Percentiles rank a stretch among this genome's conserved stretches.
Conservation (phyloP, 2,329 filamentous ascomycete genomes). For the Stachybotrys chartarum region DNA sequence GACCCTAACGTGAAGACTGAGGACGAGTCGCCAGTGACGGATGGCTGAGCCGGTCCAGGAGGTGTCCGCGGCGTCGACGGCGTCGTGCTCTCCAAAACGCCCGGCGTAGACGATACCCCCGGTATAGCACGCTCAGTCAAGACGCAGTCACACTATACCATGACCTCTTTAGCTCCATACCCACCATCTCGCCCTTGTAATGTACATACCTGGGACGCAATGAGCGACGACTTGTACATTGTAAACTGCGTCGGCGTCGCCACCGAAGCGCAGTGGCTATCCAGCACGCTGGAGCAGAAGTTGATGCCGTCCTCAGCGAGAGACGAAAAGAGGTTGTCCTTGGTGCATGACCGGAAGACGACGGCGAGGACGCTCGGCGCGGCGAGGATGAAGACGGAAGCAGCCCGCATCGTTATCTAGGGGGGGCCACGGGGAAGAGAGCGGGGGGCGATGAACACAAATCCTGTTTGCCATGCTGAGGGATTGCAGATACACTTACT, state of each 20-base stretch:
- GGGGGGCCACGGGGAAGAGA: neutral
- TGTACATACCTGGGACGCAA: constrained; percentile 23
- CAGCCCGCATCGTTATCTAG: neutral
- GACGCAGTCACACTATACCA: constrained; percentile 18
- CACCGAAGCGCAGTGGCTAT: constrained; percentile 8
- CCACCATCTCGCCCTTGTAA: neutral
- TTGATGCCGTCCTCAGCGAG: constrained; percentile 14
- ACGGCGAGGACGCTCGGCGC: neutral
- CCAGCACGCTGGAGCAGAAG: constrained; percentile 22
- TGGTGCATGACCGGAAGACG: constrained; percentile 11
- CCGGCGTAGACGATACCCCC: neutral
- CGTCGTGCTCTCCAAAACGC: neutral
- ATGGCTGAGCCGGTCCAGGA: neutral
- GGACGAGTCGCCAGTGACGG: neutral
- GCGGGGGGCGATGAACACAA: neutral
- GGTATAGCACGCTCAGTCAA: constrained; percentile 4
- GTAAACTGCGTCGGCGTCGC: constrained; percentile 19
- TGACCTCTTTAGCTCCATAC: too few species aligned
- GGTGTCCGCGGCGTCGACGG: neutral
- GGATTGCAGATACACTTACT: neutral
- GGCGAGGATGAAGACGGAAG: neutral
- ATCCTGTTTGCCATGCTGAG: neutral
- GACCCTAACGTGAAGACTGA: neutral
- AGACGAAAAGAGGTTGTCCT: constrained; percentile 22
- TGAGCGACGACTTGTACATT: constrained; percentile 16